Percentiles rank a stretch among this genome's conserved stretches.
phyloP scores from a whole-genome alignment of 805 yeast species.

The Candida pseudoglaebosa region DNA sequence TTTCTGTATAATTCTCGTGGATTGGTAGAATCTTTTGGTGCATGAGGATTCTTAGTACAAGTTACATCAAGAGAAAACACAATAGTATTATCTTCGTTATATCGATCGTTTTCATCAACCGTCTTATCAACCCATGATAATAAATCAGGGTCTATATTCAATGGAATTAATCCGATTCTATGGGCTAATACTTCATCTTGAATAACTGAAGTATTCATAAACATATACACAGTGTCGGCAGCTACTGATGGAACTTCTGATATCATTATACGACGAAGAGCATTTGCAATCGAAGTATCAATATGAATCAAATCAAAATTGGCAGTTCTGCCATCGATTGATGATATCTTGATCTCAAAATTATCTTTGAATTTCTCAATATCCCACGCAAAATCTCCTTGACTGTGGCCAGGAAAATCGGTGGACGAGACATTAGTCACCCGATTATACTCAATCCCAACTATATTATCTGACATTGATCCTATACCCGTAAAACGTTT shows the following conservation, averaged over 20 bases:
- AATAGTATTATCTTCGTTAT: conserved; percentile 85
- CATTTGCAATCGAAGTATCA: conserved; percentile 93
- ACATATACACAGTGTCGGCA: conserved; percentile 83
- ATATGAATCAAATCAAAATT: conserved; percentile 83
- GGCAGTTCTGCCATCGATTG: conserved; percentile 63
- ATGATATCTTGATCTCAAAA: conserved; percentile 64
- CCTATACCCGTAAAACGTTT: neutral
- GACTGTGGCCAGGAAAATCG: conserved; percentile 86
- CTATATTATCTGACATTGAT: conserved; percentile 44
- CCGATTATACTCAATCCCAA: conserved; percentile 85
- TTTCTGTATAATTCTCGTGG: conserved; percentile 82
- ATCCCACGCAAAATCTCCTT: conserved; percentile 74
- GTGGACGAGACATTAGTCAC: conserved; percentile 86
- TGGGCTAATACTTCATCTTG: conserved; percentile 97
- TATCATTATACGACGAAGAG: conserved; percentile 94
- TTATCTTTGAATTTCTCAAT: conserved; percentile 69
- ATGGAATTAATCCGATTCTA: conserved; percentile 88
- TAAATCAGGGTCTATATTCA: conserved; percentile 86
- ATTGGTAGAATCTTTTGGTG: conserved; percentile 71
- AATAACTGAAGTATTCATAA: conserved; percentile 93
- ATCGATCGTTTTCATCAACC: conserved; percentile 59
- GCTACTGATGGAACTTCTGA: conserved; percentile 97
- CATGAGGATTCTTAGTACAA: conserved; percentile 83
- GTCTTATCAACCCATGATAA: conserved; percentile 75
- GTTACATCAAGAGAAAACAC: conserved; percentile 76